phyloP scores from a whole-genome alignment of 2,329 filamentous ascomycete genomes.

The Ustilaginoidea virens region DNA sequence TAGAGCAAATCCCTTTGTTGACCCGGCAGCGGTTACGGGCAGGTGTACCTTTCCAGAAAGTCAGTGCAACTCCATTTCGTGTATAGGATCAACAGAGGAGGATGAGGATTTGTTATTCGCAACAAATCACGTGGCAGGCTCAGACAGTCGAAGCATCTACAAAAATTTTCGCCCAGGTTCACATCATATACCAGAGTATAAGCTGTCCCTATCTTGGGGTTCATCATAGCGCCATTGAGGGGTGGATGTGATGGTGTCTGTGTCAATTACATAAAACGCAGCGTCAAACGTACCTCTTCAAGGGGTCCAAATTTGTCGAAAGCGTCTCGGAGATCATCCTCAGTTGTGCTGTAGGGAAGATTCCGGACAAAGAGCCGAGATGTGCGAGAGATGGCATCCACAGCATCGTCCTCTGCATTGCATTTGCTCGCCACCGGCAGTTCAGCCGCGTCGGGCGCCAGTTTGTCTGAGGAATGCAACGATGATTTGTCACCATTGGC shows the following conservation, averaged over 20 bases:
- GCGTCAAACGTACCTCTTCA: slow-evolving; percentile 61
- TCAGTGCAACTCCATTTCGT: too few relatives aligned
- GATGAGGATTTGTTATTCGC: too few relatives aligned
- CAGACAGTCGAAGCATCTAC: slow-evolving; percentile 97
- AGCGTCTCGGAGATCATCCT: slow-evolving; percentile 57
- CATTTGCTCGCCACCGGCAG: slow-evolving; percentile 16
- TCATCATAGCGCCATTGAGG: slow-evolving; percentile 58
- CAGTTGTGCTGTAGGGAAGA: slow-evolving; percentile 62
- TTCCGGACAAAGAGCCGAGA: slow-evolving; percentile 81
- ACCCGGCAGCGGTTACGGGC: slow-evolving; percentile 55
- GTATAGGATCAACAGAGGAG: too few relatives aligned
- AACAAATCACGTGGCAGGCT: slow-evolving; percentile 25
- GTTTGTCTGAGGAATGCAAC: slow-evolving; percentile 12
- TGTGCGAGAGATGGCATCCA: slow-evolving; percentile 53
- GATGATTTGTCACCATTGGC: slow-evolving; percentile 8
- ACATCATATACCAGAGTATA: slow-evolving; percentile 88
- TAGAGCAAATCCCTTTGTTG: slow-evolving; percentile 82
- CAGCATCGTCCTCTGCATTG: slow-evolving; percentile 11
- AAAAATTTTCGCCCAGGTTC: slow-evolving; percentile 94
- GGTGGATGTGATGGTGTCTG: not conserved
- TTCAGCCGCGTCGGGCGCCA: slow-evolving; percentile 13
- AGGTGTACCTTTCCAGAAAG: slow-evolving; percentile 58
- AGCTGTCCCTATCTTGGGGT: slow-evolving; percentile 99
- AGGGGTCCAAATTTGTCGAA: slow-evolving; percentile 62
- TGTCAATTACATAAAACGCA: slow-evolving; percentile 4